phyloP scores from a whole-genome alignment of 345 rosid species.

The Hibiscus mutabilis region DNA sequence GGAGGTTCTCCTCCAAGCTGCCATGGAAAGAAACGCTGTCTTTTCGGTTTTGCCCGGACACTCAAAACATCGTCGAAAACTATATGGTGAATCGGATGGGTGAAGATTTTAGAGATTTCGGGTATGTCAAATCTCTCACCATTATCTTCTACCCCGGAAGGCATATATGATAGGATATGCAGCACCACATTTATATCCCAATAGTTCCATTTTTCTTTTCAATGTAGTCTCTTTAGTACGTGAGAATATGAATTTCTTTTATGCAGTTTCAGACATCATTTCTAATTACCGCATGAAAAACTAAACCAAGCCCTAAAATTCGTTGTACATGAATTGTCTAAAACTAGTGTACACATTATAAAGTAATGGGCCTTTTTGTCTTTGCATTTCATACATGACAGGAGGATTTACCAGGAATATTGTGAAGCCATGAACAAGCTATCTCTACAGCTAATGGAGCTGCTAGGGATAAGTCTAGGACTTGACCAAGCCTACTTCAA shows the following conservation, averaged over 20 bases:
- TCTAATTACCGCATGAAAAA: neutral
- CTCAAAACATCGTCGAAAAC: conserved; percentile 27
- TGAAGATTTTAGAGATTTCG: conserved; percentile 44
- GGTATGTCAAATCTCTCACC: too few species aligned
- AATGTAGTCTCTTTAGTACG: too few species aligned
- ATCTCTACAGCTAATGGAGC: conserved; percentile 46
- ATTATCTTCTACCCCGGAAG: too few species aligned
- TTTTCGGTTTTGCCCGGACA: conserved; percentile 41
- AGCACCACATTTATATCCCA: too few species aligned
- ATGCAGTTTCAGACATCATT: neutral
- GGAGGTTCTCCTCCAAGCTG: conserved; percentile 68
- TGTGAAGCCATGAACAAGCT: conserved; percentile 44
- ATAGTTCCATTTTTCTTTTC: too few species aligned
- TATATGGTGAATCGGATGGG: conserved; percentile 54
- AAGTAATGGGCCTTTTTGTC: neutral
- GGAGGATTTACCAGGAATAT: conserved; percentile 51
- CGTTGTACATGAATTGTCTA: neutral
- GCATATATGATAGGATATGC: too few species aligned
- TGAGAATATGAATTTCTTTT: too few species aligned
- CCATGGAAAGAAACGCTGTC: conserved; percentile 97
- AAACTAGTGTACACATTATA: neutral
- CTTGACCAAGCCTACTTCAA: conserved; percentile 31
- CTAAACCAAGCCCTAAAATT: neutral
- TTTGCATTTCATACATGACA: conserved; percentile 2
- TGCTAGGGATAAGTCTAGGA: conserved; percentile 51